Base-by-base conservation (phyloP, 306 rosid genomes). In the Acacia crassicarpa region DNA sequence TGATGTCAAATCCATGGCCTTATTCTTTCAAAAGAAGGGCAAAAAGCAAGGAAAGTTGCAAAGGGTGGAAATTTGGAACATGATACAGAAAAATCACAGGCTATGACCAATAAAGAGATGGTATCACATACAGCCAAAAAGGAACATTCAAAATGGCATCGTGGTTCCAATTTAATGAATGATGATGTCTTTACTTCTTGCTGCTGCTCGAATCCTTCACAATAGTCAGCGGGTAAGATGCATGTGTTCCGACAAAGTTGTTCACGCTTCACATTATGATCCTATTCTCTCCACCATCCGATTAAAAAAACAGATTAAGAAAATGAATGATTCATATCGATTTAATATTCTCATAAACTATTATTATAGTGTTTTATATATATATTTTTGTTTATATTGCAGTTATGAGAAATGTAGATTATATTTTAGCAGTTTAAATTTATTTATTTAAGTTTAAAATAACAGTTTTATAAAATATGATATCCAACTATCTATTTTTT, bases 251-350 rank as follows among this genome's bases (percentile, higher is more conserved):
- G 82, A 88, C 89, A 71, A 79, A 83, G 88, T 86, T 85, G 92
- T 93, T 91, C 40, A 91, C 95, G 54, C 95, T 91, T 82, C 95
- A 93, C 75, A 89, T 11, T 25, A 91, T 9, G 44, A 87, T 87
- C 88, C 94, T 89, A 83, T 83, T 87, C 43, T 19, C 40, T 14
- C n/a, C 33, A 23, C 27, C 44, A n/a, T n/a, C n/a, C n/a, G n/a
- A n/a, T n/a, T n/a, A n/a, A n/a, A n/a, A n/a, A n/a, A n/a, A n/a
- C n/a, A n/a, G n/a, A n/a, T n/a, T n/a, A n/a, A n/a, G n/a, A n/a
- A n/a, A n/a, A n/a, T n/a, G n/a, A n/a, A n/a, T n/a, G n/a, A n/a
- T n/a, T n/a, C n/a, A n/a, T n/a, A n/a, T n/a, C n/a, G n/a, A n/a
- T n/a, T n/a, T n/a, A n/a, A n/a, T n/a, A n/a, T n/a, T n/a, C n/a